Evolutionary conservation across 2,329 filamentous ascomycete genomes (phyloP).

Genomic region (Boeremia exigua): DNA sequence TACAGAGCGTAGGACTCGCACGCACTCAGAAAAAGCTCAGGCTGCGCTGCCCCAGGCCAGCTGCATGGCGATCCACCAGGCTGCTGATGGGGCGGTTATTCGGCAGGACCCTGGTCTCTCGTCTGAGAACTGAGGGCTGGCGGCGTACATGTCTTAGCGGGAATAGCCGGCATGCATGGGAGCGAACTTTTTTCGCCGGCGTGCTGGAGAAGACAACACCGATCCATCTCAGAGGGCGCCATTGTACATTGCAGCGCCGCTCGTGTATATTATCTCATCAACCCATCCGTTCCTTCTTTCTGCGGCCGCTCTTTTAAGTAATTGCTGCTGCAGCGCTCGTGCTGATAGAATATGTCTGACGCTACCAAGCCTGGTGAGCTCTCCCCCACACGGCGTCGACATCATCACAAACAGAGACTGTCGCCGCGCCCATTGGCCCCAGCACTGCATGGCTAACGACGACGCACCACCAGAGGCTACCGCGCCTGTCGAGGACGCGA

Average conservation of each 20-base stretch:
- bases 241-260: slow-evolving; percentile 45
- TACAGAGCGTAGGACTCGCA: background rate
- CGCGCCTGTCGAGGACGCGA: slow-evolving; percentile 32
- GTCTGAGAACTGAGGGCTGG: slow-evolving; percentile 8
- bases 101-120: slow-evolving; percentile 13
- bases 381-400: slow-evolving; percentile 19
- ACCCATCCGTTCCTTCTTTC: slow-evolving; percentile 31
- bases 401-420: background rate
- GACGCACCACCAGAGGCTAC: slow-evolving; percentile 30
- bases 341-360: slow-evolving; percentile 35
- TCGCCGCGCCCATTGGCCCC: background rate
- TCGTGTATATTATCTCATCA: slow-evolving; percentile 36
- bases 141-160: slow-evolving; percentile 9
- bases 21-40: background rate
- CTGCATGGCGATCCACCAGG: slow-evolving; percentile 5
- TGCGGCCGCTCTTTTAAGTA: slow-evolving; percentile 26
- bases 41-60: background rate
- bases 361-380: slow-evolving; percentile 47
- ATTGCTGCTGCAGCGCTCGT: slow-evolving; percentile 1
- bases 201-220: slow-evolving; percentile 2
- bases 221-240: slow-evolving; percentile 26
- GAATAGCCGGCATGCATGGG: slow-evolving; percentile 11
- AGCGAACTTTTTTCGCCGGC: slow-evolving; percentile 15
- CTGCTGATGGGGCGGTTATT: slow-evolving; percentile 14
- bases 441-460: slow-evolving; percentile 31